These are phyloP conservation scores for Cryoendolithus antarcticus DNA, from an alignment of 2,329 filamentous ascomycete species.

Conservation along the genomic window DNA sequence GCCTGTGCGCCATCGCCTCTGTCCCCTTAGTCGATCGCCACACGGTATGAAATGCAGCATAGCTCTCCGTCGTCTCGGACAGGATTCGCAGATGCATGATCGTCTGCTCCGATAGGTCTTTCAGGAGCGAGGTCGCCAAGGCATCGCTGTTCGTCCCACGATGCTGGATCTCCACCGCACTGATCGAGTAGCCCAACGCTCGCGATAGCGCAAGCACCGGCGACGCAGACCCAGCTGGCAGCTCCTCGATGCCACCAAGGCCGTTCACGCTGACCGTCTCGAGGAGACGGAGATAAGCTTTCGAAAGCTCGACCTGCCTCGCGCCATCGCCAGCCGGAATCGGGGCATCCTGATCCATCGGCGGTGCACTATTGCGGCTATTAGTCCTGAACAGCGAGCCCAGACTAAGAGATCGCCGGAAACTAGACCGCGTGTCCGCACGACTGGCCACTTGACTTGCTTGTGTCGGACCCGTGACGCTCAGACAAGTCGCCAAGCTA, in stretches of 20 bases:
- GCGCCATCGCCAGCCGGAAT: no score
- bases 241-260: constrained; percentile 19
- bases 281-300: constrained; percentile 44
- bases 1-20: constrained; percentile 5
- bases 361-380: constrained; percentile 2
- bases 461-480: neutral
- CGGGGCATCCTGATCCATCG: neutral
- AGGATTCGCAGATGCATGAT: constrained; percentile 80
- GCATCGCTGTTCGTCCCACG: constrained; percentile 58
- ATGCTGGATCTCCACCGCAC: constrained; percentile 81
- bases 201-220: constrained; percentile 16
- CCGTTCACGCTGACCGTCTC: constrained; percentile 42
- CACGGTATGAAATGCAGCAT: constrained; percentile 48
- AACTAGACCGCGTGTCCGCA: constrained; percentile 1
- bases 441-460: neutral
- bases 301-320: constrained; percentile 27
- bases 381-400: constrained; percentile 8
- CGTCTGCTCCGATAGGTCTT: constrained; percentile 71
- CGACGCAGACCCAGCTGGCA: constrained; percentile 10
- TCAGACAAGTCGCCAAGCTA: constrained; percentile 11
- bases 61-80: constrained; percentile 77
- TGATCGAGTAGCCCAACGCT: constrained; percentile 70
- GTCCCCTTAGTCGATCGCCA: constrained; percentile 13
- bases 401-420: constrained; percentile 10
- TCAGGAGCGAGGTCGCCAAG: constrained; percentile 58